Evolutionary conservation across 495 filamentous ascomycete genomes (phyloP).

Genomic region (Sporormia fimetaria): DNA sequence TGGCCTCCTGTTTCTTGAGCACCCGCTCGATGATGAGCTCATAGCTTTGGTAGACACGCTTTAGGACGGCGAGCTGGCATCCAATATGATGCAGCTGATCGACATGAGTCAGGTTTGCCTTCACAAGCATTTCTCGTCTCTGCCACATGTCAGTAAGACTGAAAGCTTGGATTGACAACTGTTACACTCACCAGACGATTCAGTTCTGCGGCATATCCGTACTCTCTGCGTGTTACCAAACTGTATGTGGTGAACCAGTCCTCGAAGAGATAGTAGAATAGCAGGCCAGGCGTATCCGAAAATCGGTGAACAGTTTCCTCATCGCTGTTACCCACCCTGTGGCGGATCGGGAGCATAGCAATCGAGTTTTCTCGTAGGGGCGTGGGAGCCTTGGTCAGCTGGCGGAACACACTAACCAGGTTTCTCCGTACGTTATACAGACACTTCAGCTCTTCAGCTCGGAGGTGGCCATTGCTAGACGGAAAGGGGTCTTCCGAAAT

Average conservation of each 20-base stretch:
- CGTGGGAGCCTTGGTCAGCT: slow-evolving; percentile 47
- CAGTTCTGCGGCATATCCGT: slow-evolving; percentile 49
- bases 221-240: slow-evolving; percentile 49
- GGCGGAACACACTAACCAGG: slow-evolving; percentile 56
- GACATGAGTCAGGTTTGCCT: slow-evolving; percentile 51
- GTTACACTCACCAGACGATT: slow-evolving; percentile 42
- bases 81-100: slow-evolving; percentile 63
- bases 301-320: slow-evolving; percentile 33
- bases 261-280: slow-evolving; percentile 83
- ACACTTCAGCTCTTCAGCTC: slow-evolving; percentile 32
- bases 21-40: slow-evolving; percentile 64
- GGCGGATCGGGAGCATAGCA: slow-evolving; percentile 29
- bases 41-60: slow-evolving; percentile 70
- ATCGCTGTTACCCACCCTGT: slow-evolving; percentile 27
- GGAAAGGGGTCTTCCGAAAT: slow-evolving; percentile 63
- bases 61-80: slow-evolving; percentile 52
- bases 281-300: slow-evolving; percentile 54
- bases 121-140: slow-evolving; percentile 48
- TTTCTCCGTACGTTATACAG: slow-evolving; percentile 54
- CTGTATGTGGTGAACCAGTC: slow-evolving; percentile 66
- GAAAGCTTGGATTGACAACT: neutral
- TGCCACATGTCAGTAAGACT: slow-evolving; percentile 17
- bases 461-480: slow-evolving; percentile 24
- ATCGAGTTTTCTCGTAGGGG: slow-evolving; percentile 22
- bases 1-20: slow-evolving; percentile 39